phyloP scores from a whole-genome alignment of 352 stramenopile genomes.

The Aphanomyces euteiches region DNA sequence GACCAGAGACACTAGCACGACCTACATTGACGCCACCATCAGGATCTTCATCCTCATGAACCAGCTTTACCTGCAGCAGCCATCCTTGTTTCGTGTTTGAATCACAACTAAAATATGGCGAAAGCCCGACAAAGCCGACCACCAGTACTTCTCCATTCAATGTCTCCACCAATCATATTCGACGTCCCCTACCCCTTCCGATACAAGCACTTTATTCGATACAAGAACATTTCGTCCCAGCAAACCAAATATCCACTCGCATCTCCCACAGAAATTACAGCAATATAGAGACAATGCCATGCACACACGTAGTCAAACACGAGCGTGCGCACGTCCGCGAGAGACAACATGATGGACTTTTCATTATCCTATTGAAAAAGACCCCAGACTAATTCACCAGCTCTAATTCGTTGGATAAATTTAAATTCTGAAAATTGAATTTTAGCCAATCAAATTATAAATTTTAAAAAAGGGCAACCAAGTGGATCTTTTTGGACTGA shows the following conservation, averaged over 20 bases:
- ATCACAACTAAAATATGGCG: conserved; percentile 30
- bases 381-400: no score
- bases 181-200: conserved; percentile 16
- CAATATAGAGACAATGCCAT: no score
- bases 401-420: no score
- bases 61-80: background rate
- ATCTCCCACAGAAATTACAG: no score
- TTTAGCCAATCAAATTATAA: conserved; percentile 1
- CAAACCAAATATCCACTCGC: no score
- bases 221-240: background rate
- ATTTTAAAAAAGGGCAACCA: background rate
- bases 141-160: conserved; percentile 14
- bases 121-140: no score
- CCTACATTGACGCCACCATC: conserved; percentile 45
- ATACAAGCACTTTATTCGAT: conserved; percentile 24
- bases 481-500: background rate
- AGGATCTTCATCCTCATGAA: background rate
- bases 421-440: background rate
- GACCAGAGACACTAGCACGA: conserved; percentile 95
- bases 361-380: no score
- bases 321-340: no score
- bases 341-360: no score
- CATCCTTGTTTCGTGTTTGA: conserved; percentile 31
- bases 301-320: no score
- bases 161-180: conserved; percentile 31